Evolutionary conservation across 2,329 filamentous ascomycete species (phyloP), one percentile per base, ranked within the genome.

Genomic region (Colletotrichum sidae): DNA sequence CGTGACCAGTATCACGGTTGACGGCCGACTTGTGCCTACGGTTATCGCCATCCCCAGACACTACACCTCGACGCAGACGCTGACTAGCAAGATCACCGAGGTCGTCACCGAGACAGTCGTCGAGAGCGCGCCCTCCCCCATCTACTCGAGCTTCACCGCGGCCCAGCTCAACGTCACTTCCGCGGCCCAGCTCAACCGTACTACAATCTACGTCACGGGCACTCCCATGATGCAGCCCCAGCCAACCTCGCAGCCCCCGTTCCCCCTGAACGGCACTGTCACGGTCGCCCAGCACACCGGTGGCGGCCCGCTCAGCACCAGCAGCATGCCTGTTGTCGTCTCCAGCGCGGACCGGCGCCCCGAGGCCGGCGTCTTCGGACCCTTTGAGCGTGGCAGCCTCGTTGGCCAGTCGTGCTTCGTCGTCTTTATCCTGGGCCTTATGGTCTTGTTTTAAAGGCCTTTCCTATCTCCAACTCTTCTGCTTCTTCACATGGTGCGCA

Each of bases 341-440:
- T 79, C 78, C 34, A 73, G 71, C 35, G 75, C 72, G 4, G 72
- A 68, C 61, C 78, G 77, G 72, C 73, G 73, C 63, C 71, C 73
- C 2, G 71, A 75, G 61, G 75, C 73, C 39, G 12, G 56, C n/a
- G 50, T 69, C 38, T 74, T 73, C 61, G 73, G 72, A 6, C 68
- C 68, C 33, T 69, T 69, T 60, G 77, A 71, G 55, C 71, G 72
- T 62, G 72, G 71, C 17, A 72, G 75, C 65, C 74, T 75, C 59
- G 70, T 79, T 47, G 62, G 63, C 63, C 60, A 60, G 34, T 72
- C 74, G 45, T 78, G 75, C 66, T 69, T 73, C 42, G 69, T 80
- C 68, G 75, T 81, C 75, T 69, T 80, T 56, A 63, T 78, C 42
- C 75, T 75, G 11, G 70, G 70, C 50, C 67, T 78, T 35, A 33